Conservation (phyloP, 2,329 filamentous ascomycete species). For the Aspergillus cejpii region DNA sequence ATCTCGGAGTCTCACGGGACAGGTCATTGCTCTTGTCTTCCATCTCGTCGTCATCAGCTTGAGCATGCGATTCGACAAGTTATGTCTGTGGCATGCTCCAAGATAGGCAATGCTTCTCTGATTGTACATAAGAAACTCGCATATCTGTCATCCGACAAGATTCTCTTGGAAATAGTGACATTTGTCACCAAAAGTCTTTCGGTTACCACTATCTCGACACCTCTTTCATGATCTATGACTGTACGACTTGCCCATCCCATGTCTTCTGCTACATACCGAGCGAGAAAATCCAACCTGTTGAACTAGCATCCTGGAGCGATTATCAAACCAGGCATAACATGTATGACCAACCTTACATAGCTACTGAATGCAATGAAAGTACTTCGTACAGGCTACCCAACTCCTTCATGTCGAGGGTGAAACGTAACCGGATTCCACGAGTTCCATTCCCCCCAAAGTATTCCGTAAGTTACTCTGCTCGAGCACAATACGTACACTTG, state of each 20-base stretch:
- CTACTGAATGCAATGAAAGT: too few species aligned
- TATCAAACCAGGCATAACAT: too few species aligned
- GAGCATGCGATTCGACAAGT: constrained; percentile 32
- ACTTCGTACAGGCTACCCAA: too few species aligned
- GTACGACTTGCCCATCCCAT: not conserved
- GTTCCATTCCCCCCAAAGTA: constrained; percentile 6
- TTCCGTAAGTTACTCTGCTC: constrained; percentile 20
- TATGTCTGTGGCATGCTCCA: constrained; percentile 27
- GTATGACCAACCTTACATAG: too few species aligned
- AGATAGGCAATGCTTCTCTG: not conserved
- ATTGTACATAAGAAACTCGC: not conserved
- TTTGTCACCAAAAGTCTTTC: not conserved
- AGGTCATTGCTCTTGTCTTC: constrained; percentile 39
- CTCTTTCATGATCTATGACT: not conserved
- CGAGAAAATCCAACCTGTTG: not conserved
- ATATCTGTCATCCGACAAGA: too few species aligned
- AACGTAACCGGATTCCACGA: constrained; percentile 33
- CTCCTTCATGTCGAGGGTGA: constrained; percentile 38
- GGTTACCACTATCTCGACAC: not conserved
- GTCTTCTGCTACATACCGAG: not conserved
- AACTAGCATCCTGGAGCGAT: not conserved
- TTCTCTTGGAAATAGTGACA: too few species aligned
- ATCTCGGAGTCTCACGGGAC: constrained; percentile 31
- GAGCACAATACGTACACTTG: constrained; percentile 19
- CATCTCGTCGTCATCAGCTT: constrained; percentile 44